phyloP scores from a whole-genome alignment of 257 asterid species.

The Solanum pennellii region DNA sequence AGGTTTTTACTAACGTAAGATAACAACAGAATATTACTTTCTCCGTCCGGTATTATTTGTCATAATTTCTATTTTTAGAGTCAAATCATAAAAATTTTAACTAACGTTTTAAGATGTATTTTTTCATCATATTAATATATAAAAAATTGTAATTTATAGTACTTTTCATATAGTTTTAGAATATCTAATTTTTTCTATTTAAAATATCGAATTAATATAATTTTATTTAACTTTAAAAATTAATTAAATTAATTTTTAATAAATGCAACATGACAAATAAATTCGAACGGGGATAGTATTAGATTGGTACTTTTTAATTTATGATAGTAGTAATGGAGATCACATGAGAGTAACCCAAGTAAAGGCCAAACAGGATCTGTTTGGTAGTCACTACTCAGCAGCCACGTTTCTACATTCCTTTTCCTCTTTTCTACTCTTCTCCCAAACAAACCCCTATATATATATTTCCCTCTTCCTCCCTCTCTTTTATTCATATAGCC shows the following conservation, averaged over 20 bases:
- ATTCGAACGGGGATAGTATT: accelerated
- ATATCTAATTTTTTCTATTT: no score
- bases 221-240: no score
- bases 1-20: background rate
- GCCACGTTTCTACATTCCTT: background rate
- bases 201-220: no score
- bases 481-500: background rate
- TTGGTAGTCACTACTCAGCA: background rate
- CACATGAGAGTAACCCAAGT: background rate
- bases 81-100: no score
- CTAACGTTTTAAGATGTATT: background rate
- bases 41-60: no score
- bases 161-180: no score
- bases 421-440: background rate
- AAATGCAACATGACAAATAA: no score
- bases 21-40: background rate
- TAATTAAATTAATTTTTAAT: no score
- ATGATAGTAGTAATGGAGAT: background rate
- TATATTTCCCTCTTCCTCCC: background rate
- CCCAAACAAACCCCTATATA: conserved; percentile 5
- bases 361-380: background rate
- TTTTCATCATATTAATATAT: no score
- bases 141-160: no score
- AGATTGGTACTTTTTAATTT: background rate
- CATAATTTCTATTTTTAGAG: no score